These are phyloP conservation scores for Sphagnurus paluster DNA, from an alignment of 1,284 basidiomycete genomes.

Conservation along the genomic window DNA sequence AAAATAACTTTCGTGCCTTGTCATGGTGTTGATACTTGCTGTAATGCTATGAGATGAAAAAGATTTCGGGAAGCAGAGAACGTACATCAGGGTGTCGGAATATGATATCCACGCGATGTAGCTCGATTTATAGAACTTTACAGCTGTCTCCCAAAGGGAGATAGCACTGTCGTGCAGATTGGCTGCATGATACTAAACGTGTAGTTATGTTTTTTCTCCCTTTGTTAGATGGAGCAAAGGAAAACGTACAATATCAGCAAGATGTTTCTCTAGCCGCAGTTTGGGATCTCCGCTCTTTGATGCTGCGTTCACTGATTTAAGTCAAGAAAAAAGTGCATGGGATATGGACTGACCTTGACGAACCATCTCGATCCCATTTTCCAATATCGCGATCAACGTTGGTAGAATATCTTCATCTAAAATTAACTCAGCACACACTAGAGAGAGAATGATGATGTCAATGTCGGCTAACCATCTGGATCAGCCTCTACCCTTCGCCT, in stretches of 20 bases:
- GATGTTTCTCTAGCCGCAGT: slow-evolving; percentile 79
- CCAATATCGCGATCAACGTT: slow-evolving; percentile 53
- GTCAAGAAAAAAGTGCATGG: neutral
- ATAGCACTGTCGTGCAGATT: slow-evolving; percentile 54
- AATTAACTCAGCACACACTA: slow-evolving; percentile 4
- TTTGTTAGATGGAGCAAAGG: neutral
- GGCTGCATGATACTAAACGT: slow-evolving; percentile 33
- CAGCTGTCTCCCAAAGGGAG: slow-evolving; percentile 61
- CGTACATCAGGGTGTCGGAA: slow-evolving; percentile 67
- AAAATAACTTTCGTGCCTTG: slow-evolving; percentile 66
- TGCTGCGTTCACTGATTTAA: slow-evolving; percentile 27
- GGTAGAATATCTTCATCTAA: slow-evolving; percentile 50
- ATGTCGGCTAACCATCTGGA: slow-evolving; percentile 36
- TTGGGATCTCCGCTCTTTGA: slow-evolving; percentile 52
- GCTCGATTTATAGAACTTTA: slow-evolving; percentile 66
- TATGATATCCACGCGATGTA: slow-evolving; percentile 72
- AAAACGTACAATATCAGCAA: slow-evolving; percentile 67
- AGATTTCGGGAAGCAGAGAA: slow-evolving; percentile 11
- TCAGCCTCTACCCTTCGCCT: slow-evolving; percentile 53
- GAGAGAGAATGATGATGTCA: neutral
- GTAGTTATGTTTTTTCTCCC: neutral
- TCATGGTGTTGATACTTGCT: slow-evolving; percentile 61
- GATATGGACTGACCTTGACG: slow-evolving; percentile 44
- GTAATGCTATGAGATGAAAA: neutral
- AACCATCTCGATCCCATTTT: slow-evolving; percentile 61